Evolutionary conservation across 139 green algal species (phyloP).

Genomic region (Tetraselmis striata): DNA sequence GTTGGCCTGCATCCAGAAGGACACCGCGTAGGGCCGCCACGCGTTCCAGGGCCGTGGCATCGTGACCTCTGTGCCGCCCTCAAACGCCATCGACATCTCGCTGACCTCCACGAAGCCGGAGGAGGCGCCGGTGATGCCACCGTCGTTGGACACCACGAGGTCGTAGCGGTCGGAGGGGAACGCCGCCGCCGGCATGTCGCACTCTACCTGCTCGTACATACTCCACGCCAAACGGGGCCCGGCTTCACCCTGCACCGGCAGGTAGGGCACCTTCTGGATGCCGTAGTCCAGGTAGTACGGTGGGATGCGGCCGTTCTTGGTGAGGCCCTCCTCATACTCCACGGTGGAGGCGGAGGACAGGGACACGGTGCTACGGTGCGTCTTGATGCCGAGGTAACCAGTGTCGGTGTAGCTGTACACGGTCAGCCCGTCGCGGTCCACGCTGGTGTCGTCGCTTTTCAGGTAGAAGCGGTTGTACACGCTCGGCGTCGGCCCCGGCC

Average conservation of each 20-base stretch:
- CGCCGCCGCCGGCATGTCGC: slow-evolving; percentile 2
- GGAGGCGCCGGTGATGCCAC: neutral
- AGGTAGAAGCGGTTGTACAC: neutral
- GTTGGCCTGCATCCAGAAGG: neutral
- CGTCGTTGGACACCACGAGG: slow-evolving; percentile 17
- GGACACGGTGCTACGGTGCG: neutral
- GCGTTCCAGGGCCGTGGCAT: neutral
- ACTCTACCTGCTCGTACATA: slow-evolving; percentile 1
- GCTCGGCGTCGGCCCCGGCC: neutral
- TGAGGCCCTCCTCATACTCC: neutral
- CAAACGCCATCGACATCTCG: neutral
- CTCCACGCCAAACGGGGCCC: neutral
- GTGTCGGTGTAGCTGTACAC: neutral
- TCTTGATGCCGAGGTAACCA: neutral
- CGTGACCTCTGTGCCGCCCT: neutral
- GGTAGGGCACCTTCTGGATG: neutral
- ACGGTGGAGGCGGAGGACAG: neutral
- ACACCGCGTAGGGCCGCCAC: neutral
- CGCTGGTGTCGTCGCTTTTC: neutral
- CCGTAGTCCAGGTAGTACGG: neutral
- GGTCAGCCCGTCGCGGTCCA: neutral
- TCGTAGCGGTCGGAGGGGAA: slow-evolving; percentile 9
- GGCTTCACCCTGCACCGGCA: no score
- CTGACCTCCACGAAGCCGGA: neutral
- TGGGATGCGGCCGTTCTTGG: neutral